Base-by-base conservation (phyloP, 768 basidiomycete genomes). In the Termitomyces sp. region DNA sequence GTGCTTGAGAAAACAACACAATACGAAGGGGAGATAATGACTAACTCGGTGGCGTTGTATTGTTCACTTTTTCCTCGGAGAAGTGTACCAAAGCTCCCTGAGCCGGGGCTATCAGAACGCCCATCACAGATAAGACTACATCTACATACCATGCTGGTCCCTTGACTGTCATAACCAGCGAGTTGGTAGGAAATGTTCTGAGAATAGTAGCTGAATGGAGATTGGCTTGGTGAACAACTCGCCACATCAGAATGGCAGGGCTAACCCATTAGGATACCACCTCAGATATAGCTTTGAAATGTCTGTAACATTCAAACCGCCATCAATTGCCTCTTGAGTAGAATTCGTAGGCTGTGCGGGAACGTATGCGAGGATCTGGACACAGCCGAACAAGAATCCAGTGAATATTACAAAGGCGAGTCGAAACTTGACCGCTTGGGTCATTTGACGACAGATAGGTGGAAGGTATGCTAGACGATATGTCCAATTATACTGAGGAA, bases 31-130 rank as follows among this genome's bases (percentile, higher is more conserved):
- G 27, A 21, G 14, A 48, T 49, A 50, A 19, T 9, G 12, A 39
- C 76, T 68, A 56, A 77, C 76, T 74, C 49, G 83, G 71, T 73
- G 83, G 80, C 42, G 76, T 79, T 30, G 71, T 67, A 56, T 77
- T 74, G 27, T 70, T 73, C 11, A 77, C 74, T 52, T 70, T 72
- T 27, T 77, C 75, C 66, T 94, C 94, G 0, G 85, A 80, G 64
- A 96, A 95, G 67, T 91, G 91, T 30, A 95, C 84, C 39, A 97
- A 69, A 14, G 85, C 88, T 19, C 94, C 94, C 86, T 91, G 61
- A 14, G 55, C 58, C 39, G 17, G 59, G n/a, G 30, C n/a, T 41
- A 45, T 50, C 9, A 52, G 16, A 32, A 8, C 9, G 42, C 44
- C 5, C 30, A 19, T 45, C 28, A 32, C 10, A 40, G 19, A 23